Base-by-base conservation (phyloP, 2,329 filamentous ascomycete genomes). In the Tympanopsis confertula region DNA sequence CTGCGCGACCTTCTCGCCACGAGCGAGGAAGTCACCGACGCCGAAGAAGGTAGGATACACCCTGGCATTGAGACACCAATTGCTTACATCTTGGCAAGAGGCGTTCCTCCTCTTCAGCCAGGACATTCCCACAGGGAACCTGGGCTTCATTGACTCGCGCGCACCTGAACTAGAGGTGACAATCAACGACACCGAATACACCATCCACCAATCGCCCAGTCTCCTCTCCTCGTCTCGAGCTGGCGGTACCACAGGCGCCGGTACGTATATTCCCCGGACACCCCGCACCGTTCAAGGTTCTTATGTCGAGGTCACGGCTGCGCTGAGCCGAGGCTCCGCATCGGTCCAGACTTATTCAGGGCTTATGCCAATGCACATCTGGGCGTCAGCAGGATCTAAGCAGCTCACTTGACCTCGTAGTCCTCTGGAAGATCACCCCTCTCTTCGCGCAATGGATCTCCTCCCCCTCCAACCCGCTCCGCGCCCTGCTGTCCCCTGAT, bases 121-220 rank as follows among this genome's bases (percentile, higher is more conserved):
- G 17, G 30, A 33, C 10, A 33, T 33, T 17, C 30, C 30, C 7
- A 13, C 30, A 10, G 15, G 10, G 15, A 33, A 33, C 15, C 30
- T 33, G 17, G 30, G 30, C 30, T 33, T 33, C 30, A 15, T 33
- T 15, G 30, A 33, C 30, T 33, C 30, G 10, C 30, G 15, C 30
- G 30, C 30, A 15, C 12, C 7, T 7, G 7, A 10, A 10, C 12
- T 33, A 10, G 30, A 33, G 12, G 7, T 33, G 10, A 17, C 30
- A 10, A 33, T 33, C 30, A 10, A 33, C 30, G 30, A 15, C 7
- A 13, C 10, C 12, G 30, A 33, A 13, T 33, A 33, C 15, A 13
- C 30, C 7, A 33, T 33, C 15, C 12, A 18, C 10, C 30, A 33
- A 17, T 33, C 30, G 12, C 30, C 30, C 15, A 33, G 10, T 7